These are phyloP conservation scores for Perkinsus marinus DNA, from an alignment of 169 alveolate species.

Conservation along the genomic window DNA sequence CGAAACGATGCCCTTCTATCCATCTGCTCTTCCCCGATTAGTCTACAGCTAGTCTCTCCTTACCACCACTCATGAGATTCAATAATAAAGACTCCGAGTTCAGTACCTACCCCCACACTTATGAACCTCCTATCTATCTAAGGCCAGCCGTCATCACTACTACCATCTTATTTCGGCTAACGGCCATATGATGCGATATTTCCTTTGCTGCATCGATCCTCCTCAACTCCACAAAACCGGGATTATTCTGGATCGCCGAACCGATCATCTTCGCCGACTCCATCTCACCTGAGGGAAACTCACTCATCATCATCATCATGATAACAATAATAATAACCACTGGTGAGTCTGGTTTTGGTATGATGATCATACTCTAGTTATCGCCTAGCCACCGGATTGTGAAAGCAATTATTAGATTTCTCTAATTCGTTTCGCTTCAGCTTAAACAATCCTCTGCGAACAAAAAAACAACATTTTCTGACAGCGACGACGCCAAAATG, in stretches of 20 bases:
- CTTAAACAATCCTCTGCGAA: too few species aligned
- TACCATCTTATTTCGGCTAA: constrained; percentile 66
- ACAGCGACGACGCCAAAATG: neutral
- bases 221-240: constrained; percentile 74
- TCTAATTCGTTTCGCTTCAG: too few species aligned
- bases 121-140: neutral
- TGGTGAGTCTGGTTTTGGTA: neutral
- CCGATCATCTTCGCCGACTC: constrained; percentile 30
- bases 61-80: constrained; percentile 9
- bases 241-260: constrained; percentile 37
- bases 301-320: neutral
- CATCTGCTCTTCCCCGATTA: neutral
- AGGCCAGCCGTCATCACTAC: constrained; percentile 1
- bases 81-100: constrained; percentile 19
- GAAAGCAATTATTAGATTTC: too few species aligned
- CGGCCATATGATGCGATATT: constrained; percentile 71
- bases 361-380: neutral
- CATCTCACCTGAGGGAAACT: neutral
- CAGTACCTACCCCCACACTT: constrained; percentile 16
- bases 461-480: neutral
- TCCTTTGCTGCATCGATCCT: constrained; percentile 85
- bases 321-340: too few species aligned
- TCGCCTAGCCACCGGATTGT: too few species aligned
- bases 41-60: neutral
- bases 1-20: neutral